Conservation (phyloP, 2,329 filamentous ascomycete genomes). For the Diaporthe amygdali region DNA sequence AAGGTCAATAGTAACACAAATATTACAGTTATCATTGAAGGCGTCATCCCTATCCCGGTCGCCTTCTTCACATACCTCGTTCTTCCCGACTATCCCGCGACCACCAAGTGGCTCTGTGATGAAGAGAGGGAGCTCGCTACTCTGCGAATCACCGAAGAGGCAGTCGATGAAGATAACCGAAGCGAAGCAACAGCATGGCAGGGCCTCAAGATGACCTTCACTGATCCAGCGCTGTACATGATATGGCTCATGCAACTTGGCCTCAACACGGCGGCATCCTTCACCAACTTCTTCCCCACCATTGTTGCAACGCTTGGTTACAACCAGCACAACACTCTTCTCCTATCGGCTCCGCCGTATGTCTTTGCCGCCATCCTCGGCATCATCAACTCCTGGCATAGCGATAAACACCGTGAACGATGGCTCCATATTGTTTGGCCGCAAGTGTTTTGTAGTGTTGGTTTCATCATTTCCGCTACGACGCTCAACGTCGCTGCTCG, state of each 20-base stretch:
- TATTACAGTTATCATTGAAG: constrained; percentile 21
- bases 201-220: constrained; percentile 35
- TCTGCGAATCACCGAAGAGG: constrained; percentile 27
- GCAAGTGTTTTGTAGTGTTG: neutral
- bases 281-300: constrained; percentile 39
- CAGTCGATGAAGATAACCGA: constrained; percentile 29
- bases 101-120: constrained; percentile 27
- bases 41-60: constrained; percentile 24
- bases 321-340: constrained; percentile 33
- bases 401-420: neutral
- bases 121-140: constrained; percentile 27
- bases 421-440: constrained; percentile 12
- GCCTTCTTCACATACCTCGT: constrained; percentile 18
- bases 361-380: neutral
- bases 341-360: constrained; percentile 35
- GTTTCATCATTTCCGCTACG: constrained; percentile 4
- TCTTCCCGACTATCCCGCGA: constrained; percentile 27
- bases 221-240: constrained; percentile 36
- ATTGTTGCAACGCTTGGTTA: constrained; percentile 36
- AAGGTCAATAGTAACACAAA: neutral
- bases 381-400: constrained; percentile 2
- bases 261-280: constrained; percentile 35
- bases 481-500: neutral
- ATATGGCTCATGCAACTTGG: constrained; percentile 31
- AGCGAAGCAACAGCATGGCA: constrained; percentile 24